A percentile compares a stretch with the other conserved stretches of the same genome.
phyloP scores from a whole-genome alignment of 1,284 basidiomycete species.

The Ustilago crameri region DNA sequence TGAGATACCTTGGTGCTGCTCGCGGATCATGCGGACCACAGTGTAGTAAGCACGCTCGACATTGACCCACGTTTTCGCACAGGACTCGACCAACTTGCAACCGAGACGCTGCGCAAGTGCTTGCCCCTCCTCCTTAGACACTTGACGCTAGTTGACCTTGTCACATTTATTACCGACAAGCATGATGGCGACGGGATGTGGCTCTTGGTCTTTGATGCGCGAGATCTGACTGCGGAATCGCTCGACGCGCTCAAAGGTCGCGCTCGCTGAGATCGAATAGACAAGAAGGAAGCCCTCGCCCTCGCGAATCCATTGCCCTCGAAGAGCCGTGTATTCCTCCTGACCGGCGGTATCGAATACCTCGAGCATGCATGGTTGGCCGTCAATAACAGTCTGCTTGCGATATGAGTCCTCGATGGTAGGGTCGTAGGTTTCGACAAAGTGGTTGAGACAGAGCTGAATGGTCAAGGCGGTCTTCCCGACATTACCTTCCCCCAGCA shows the following conservation, averaged over 20 bases:
- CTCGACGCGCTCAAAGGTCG: slow-evolving; percentile 69
- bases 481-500: slow-evolving; percentile 95
- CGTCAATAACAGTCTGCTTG: slow-evolving; percentile 69
- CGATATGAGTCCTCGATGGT: slow-evolving; percentile 70
- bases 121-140: slow-evolving; percentile 69
- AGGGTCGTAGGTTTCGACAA: slow-evolving; percentile 66
- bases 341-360: slow-evolving; percentile 90
- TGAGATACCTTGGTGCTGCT: slow-evolving; percentile 57
- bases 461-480: slow-evolving; percentile 97
- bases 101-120: slow-evolving; percentile 66
- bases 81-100: slow-evolving; percentile 69
- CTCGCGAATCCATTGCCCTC: slow-evolving; percentile 70
- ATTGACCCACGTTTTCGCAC: slow-evolving; percentile 69
- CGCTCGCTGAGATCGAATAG: slow-evolving; percentile 69
- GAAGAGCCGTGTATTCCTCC: slow-evolving; percentile 71
- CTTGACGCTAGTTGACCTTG: slow-evolving; percentile 82
- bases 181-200: slow-evolving; percentile 76
- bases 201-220: slow-evolving; percentile 67
- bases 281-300: slow-evolving; percentile 69
- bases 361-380: slow-evolving; percentile 74
- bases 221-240: slow-evolving; percentile 68
- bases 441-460: slow-evolving; percentile 65
- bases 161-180: slow-evolving; percentile 90
- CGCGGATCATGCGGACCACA: slow-evolving; percentile 64
- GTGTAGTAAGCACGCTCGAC: slow-evolving; percentile 68